Base-by-base conservation (phyloP, 2,329 filamentous ascomycete genomes). In the Falciphora oryzae region DNA sequence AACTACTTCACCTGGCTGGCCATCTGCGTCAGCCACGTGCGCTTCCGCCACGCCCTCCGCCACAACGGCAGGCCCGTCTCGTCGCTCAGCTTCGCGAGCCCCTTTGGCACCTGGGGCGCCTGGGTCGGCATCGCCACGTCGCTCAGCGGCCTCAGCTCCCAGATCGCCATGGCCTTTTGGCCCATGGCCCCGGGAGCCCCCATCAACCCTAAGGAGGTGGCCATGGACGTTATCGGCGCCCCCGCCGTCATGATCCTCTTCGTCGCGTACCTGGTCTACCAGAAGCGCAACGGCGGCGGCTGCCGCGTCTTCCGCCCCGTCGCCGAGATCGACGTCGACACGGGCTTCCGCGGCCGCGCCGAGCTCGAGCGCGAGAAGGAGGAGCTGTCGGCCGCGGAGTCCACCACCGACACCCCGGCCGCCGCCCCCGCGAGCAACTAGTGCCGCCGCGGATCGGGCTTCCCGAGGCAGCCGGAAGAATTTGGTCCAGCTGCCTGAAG, bases 1-100 rank as follows among this genome's bases (percentile, higher is more conserved):
- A 90, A 88, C 0, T 91, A 91, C 71, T 73, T 91, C 3, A 88
- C 90, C 57, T 92, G 89, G 89, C 88, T 80, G 1, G 82, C 82
- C 57, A 91, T 92, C 69, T 86, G 83, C 32, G 83, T 90, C 69
- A 89, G 85, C 4, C 89, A 92, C 70, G 87, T 92, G 66, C 86
- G 88, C 31, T 91, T 92, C 74, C 86, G 89, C 53, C 73, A 80
- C 13, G 89, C 87, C 0, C 89, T 86, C 86, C 71, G 74, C 13
- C 75, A 74, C 0, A 87, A 90, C 71, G 85, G 86, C 1, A 80
- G 87, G 64, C 76, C 74, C 35, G 73, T 81, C 32, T 76, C 78
- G 22, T 81, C 83, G 62, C 75, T 89, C 13, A 85, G 86, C 0
- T 89, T 84, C 73, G 74, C 78, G 62, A 82, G 83, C 3, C 70